Base-by-base conservation (phyloP, 345 rosid genomes). In the Eucalyptus curtisii region DNA sequence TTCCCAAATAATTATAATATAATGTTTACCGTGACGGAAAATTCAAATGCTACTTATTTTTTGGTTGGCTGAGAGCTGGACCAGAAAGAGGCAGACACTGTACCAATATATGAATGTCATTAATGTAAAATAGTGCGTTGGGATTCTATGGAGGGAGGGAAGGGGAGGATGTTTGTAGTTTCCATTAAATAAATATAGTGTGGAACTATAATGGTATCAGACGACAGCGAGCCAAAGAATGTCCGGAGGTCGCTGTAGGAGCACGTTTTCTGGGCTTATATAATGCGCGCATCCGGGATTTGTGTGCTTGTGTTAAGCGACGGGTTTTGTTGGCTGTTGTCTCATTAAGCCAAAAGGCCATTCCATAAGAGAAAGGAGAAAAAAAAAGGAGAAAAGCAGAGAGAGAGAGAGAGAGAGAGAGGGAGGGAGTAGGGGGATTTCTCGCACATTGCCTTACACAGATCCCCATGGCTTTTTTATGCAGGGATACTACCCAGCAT, bases 401-500 rank as follows among this genome's bases (percentile, higher is more conserved):
- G 24, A 50, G 84, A 25, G 66, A 57, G 30, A 57, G 87, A n/a
- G 66, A 55, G 57, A 68, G 86, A 55, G 52, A 31, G 88, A 86
- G 84, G 68, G 90, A 85, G 44, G 87, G 59, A 88, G 87, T 59
- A 49, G 88, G 66, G 82, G 89, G 81, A 91, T 89, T 91, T 37
- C 48, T 68, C 81, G 33, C 57, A 48, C n/a, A 40, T 25, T 57
- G 48, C 80, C 80, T 66, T 87, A 87, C 88, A 87, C 88, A 66
- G 88, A 87, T 87, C 88, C 88, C 88, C 88, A 87, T 87, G 88
- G 80, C 40, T 22, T 66, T 66, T 87, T 87, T 48, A 40, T 86
- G 88, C 93, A 92, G 94, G 96, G 95, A 53, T 90, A 90, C 91
- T 90, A 71, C 93, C 95, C 96, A 89, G 94, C 96, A 94, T 93